phyloP scores from a whole-genome alignment of 805 yeast genomes.

The Sporopachydermia quercuum region DNA sequence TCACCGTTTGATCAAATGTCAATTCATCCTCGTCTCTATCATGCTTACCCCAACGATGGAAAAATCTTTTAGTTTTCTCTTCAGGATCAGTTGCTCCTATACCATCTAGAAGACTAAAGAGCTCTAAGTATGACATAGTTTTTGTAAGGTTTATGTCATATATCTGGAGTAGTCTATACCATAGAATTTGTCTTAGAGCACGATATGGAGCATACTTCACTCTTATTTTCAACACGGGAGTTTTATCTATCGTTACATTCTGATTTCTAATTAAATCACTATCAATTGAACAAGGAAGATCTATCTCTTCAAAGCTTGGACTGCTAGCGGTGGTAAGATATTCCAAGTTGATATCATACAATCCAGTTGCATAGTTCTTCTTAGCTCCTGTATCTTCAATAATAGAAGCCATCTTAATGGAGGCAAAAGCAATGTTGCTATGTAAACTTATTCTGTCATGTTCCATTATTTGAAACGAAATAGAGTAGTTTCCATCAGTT shows the following conservation, averaged over 20 bases:
- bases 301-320: not conserved
- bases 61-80: constrained; percentile 17
- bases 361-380: constrained; percentile 20
- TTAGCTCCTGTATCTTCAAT: constrained; percentile 15
- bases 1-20: constrained; percentile 37
- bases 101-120: constrained; percentile 48
- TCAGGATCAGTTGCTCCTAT: constrained; percentile 35
- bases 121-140: constrained; percentile 39
- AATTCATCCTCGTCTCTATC: constrained; percentile 25
- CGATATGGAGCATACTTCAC: constrained; percentile 56
- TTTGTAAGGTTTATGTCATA: constrained; percentile 31
- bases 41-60: constrained; percentile 14
- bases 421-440: constrained; percentile 62
- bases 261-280: constrained; percentile 5
- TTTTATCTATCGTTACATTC: constrained; percentile 22
- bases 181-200: constrained; percentile 48
- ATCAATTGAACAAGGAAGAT: not conserved
- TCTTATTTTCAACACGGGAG: constrained; percentile 43
- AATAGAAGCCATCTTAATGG: constrained; percentile 40
- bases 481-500: constrained; percentile 47
- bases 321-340: constrained; percentile 6
- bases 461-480: constrained; percentile 66
- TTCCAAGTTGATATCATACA: constrained; percentile 14
- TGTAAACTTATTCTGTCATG: constrained; percentile 73
- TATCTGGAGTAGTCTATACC: constrained; percentile 47